Evolutionary conservation across 306 rosid species (phyloP), one percentile per base, ranked within the genome.

Genomic region (Pachyrhizus erosus): DNA sequence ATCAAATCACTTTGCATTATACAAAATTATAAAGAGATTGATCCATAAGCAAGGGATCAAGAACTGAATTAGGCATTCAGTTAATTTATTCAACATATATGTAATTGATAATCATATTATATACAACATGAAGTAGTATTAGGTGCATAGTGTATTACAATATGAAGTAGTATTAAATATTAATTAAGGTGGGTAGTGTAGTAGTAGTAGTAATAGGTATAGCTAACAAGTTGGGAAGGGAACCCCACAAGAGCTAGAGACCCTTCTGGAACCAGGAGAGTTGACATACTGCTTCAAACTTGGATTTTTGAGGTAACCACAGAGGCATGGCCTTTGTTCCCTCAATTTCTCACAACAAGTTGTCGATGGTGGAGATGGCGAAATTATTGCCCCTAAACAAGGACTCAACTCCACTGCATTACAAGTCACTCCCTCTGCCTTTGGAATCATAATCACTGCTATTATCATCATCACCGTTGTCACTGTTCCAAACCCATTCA

Each of bases 261-360:
- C 91, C 64, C 76, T 89, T 83, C 29, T 84, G 18, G 92, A 73
- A 18, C 87, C 90, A 0, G 91, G 82, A 79, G 90, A 80, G 66
- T 73, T 78, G 2, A 88, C 55, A 31, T 87, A 92, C 23, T 54
- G 85, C 60, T 40, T 70, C 1, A 88, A 80, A n/a, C 24, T 67
- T 14, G 97, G 97, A 49, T 87, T 80, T 58, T 77, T 87, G 43
- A 86, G 58, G 83, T 92, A 92, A 39, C 80, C 88, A 76, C 97
- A 92, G 2, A 89, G 86, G 79, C 97, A 92, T 55, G 94, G 87
- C 75, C 15, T 84, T 40, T 92, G 97, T 73, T 88, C 88, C 65
- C 54, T 87, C 82, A 79, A 15, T 55, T 83, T 91, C 65, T 80
- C 68, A 64, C 97, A 93, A 73, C 97, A 93, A 0, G 13, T 1